Conservation (phyloP, 2,329 filamentous ascomycete genomes). For the Penicillium sp. region DNA sequence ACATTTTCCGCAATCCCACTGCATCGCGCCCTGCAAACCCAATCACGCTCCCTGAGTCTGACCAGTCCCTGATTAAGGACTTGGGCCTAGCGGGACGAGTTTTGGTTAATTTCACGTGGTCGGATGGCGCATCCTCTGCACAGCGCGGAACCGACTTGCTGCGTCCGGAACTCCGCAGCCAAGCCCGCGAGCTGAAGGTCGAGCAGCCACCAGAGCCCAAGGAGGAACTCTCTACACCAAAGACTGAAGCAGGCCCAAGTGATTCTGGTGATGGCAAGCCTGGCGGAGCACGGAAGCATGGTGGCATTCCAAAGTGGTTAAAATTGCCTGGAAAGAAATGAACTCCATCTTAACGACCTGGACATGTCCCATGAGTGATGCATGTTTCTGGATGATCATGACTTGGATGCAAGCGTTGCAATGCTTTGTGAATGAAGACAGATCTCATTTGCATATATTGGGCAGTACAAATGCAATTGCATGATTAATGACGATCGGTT, state of each 20-base stretch:
- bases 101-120: slow-evolving; percentile 75
- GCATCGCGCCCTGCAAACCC: slow-evolving; percentile 20
- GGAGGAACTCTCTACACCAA: slow-evolving; percentile 35
- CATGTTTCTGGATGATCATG: slow-evolving; percentile 9
- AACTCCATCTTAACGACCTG: slow-evolving; percentile 13
- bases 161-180: slow-evolving; percentile 58
- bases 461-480: neutral
- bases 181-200: slow-evolving; percentile 64
- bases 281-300: slow-evolving; percentile 31
- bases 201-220: slow-evolving; percentile 47
- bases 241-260: slow-evolving; percentile 20
- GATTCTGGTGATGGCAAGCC: slow-evolving; percentile 36
- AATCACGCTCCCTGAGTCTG: slow-evolving; percentile 43
- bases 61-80: slow-evolving; percentile 58
- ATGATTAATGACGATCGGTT: neutral
- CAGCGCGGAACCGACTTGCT: slow-evolving; percentile 55
- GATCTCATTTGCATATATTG: neutral
- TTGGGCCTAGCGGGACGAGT: slow-evolving; percentile 70
- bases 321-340: slow-evolving; percentile 71
- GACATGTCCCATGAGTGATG: slow-evolving; percentile 1
- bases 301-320: slow-evolving; percentile 65
- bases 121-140: slow-evolving; percentile 57
- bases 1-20: slow-evolving; percentile 49
- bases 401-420: neutral
- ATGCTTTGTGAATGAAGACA: neutral